Conservation (phyloP, 306 rosid genomes). For the Cicer judaicum region DNA sequence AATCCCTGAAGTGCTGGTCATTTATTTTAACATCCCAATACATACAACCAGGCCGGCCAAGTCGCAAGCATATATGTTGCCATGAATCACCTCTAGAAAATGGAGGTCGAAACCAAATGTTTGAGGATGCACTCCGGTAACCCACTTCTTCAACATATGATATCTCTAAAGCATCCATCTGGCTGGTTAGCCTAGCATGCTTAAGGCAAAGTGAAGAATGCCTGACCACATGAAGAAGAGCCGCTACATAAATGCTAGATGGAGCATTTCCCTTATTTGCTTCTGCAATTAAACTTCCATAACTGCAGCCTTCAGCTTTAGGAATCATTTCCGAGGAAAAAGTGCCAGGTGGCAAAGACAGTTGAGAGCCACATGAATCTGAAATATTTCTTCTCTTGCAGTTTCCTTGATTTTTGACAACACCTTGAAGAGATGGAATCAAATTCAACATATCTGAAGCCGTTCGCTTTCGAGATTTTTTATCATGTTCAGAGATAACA, state of each 20-base stretch:
- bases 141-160: conserved; percentile 96
- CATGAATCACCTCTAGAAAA: conserved; percentile 88
- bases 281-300: conserved; percentile 80
- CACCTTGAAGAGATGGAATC: conserved; percentile 84
- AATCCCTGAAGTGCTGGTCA: conserved; percentile 94
- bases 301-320: conserved; percentile 67
- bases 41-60: conserved; percentile 98
- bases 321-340: conserved; percentile 59
- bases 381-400: conserved; percentile 72
- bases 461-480: conserved; percentile 72
- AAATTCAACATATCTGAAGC: conserved; percentile 74
- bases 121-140: conserved; percentile 78
- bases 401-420: conserved; percentile 53
- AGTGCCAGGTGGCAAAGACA: conserved; percentile 56
- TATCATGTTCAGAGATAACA: conserved; percentile 61
- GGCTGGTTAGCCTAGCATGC: conserved; percentile 95
- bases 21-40: conserved; percentile 96
- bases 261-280: conserved; percentile 89
- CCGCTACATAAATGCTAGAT: conserved; percentile 84
- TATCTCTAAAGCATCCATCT: conserved; percentile 92
- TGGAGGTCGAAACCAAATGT: conserved; percentile 97
- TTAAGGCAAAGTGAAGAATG: conserved; percentile 91
- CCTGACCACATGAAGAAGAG: conserved; percentile 93
- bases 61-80: conserved; percentile 92
- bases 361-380: conserved; percentile 53